Base-by-base conservation (phyloP, 148 eudicot species). In the Chenopodium album region DNA sequence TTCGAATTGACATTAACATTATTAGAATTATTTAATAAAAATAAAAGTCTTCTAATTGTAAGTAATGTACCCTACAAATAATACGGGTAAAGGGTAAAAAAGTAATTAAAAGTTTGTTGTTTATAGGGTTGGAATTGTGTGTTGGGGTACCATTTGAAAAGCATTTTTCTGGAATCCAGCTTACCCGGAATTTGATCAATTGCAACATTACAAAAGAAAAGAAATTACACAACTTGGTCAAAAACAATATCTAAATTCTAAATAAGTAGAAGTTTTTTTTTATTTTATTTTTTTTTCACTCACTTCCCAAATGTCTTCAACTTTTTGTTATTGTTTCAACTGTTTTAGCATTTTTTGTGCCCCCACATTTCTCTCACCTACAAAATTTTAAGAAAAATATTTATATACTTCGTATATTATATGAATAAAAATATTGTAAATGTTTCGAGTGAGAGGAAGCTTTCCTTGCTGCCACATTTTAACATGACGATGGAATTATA, bases 111-210 rank as follows among this genome's bases (percentile, higher is more conserved):
- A 65, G 54, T 50, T 83, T 79, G 85, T 83, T 74, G 1, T 74
- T 8, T 78, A 78, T 64, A 64, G 74, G 29, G 32, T 79, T 83
- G 85, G 85, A 79, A 3, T 83, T 64, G 75, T 69, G 47, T 83
- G 54, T 73, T 73, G 78, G 75, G 78, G 70, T 52, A 64, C 75
- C 78, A 78, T 83, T 83, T 83, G 79, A 78, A 78, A 83, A 83
- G 82, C 85, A 83, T 83, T 78, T 78, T 32, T 78, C 82, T 83
- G 74, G 78, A 83, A 73, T 78, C 78, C 82, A 73, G 47, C 73
- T 59, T 32, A 47, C 50, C 54, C 23, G 47, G 73, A 83, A 72
- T 83, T 83, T 78, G 73, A 56, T 83, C 65, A 76, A 28, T 81
- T 74, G 71, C 84, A 66, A 81, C 65, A 14, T 81, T 81, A 75